A percentile compares a stretch with the other conserved stretches of the same genome.
Evolutionary conservation across 768 basidiomycete species (phyloP).

Genomic region (Agrocybe pediades): DNA sequence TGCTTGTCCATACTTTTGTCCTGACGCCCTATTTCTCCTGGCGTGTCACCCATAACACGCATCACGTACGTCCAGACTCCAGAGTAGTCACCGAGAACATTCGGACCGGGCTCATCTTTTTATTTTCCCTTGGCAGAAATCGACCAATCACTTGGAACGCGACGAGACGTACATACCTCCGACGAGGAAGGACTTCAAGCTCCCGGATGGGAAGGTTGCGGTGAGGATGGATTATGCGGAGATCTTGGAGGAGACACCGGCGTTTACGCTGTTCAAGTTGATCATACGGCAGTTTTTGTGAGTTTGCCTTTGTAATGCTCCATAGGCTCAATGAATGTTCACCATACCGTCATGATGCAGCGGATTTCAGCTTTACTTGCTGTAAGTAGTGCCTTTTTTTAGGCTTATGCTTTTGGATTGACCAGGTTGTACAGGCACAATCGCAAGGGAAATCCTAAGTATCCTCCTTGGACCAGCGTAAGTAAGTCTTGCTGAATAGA

Average conservation of each 20-base stretch:
- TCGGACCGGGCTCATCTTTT: too few relatives aligned
- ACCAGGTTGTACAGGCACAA: slow-evolving; percentile 33
- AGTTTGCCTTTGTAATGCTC: slow-evolving; percentile 13
- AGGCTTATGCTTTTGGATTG: not conserved
- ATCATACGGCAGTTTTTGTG: slow-evolving; percentile 52
- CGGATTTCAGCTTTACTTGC: slow-evolving; percentile 47
- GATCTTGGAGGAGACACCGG: slow-evolving; percentile 51
- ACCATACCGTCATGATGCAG: slow-evolving; percentile 20
- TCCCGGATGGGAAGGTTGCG: slow-evolving; percentile 43
- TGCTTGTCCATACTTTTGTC: slow-evolving; percentile 46
- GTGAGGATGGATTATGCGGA: slow-evolving; percentile 45
- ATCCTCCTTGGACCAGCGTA: slow-evolving; percentile 46
- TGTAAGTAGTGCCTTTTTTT: slow-evolving; percentile 25
- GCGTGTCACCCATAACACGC: slow-evolving; percentile 63
- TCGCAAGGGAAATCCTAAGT: slow-evolving; percentile 46
- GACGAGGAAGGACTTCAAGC: slow-evolving; percentile 39
- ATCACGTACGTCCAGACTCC: slow-evolving; percentile 61
- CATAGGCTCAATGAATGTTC: not conserved
- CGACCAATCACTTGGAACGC: slow-evolving; percentile 57
- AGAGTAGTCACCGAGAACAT: too few relatives aligned
- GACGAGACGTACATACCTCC: slow-evolving; percentile 74
- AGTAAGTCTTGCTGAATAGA: slow-evolving; percentile 11
- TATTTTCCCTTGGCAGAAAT: slow-evolving; percentile 34
- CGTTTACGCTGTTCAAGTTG: slow-evolving; percentile 50
- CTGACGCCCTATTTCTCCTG: slow-evolving; percentile 66